Percentiles rank a stretch among this genome's conserved stretches.
These are phyloP conservation scores for Fusarium sambucinum DNA, from an alignment of 2,329 filamentous ascomycete species.

Conservation along the genomic window DNA sequence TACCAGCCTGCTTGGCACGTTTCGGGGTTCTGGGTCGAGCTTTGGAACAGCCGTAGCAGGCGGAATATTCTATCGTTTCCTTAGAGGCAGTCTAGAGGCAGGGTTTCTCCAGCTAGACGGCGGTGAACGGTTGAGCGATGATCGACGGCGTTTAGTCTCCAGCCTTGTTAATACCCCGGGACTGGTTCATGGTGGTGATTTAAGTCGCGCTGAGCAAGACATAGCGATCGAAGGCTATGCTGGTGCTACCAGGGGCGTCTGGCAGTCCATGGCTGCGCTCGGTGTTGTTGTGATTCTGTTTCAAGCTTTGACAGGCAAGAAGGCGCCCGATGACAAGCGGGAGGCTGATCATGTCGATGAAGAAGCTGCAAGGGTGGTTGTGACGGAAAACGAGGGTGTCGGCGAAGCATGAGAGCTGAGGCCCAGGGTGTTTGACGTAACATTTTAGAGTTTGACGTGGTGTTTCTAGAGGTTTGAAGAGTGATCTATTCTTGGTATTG, in stretches of 20 bases:
- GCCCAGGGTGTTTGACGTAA: slow-evolving; percentile 8
- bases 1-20: slow-evolving; percentile 81
- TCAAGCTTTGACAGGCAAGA: slow-evolving; percentile 66
- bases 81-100: slow-evolving; percentile 66
- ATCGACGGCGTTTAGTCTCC: slow-evolving; percentile 57
- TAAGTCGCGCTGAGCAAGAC: slow-evolving; percentile 56
- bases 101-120: slow-evolving; percentile 67
- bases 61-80: slow-evolving; percentile 75
- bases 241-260: slow-evolving; percentile 59
- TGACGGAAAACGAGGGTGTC: slow-evolving; percentile 50
- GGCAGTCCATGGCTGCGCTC: slow-evolving; percentile 60
- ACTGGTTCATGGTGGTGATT: slow-evolving; percentile 59
- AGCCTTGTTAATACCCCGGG: slow-evolving; percentile 65
- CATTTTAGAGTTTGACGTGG: slow-evolving; percentile 1
- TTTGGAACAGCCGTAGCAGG: slow-evolving; percentile 86
- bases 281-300: slow-evolving; percentile 59
- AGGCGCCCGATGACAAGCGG: slow-evolving; percentile 64
- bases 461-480: slow-evolving; percentile 3
- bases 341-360: slow-evolving; percentile 53
- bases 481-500: slow-evolving; percentile 9
- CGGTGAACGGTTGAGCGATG: slow-evolving; percentile 49
- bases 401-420: slow-evolving; percentile 45
- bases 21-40: slow-evolving; percentile 83
- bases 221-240: slow-evolving; percentile 64
- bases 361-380: slow-evolving; percentile 40